Base-by-base conservation (phyloP, 2,329 filamentous ascomycete genomes). In the Calonectria pseudoturangicola region DNA sequence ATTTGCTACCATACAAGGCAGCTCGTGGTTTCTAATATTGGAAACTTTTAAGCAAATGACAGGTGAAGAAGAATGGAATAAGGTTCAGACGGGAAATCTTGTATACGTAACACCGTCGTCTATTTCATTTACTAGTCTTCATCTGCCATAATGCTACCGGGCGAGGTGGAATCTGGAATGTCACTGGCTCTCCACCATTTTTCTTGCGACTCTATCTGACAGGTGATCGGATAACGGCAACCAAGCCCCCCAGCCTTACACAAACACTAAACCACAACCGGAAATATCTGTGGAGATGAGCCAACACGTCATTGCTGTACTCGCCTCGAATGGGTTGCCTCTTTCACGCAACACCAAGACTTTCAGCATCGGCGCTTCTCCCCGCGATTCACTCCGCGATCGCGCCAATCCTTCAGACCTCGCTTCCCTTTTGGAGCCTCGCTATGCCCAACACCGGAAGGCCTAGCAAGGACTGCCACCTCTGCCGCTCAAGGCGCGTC, bases 401-500 rank as follows among this genome's bases (percentile, higher is more conserved):
- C 41, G 48, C 58, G 58, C 45, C 18, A 43, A 64, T 15, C 43
- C 25, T 18, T 9, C 54, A 30, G 30, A 47, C 48, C 50, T 25
- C 54, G 27, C 4, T 18, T 28, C 62, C 43, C 58, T 25, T 63
- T 47, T 70, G 51, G 54, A 36, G 43, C 39, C 62, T 63, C 50
- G 48, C 47, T 65, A 86, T 86, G 85, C 85, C 85, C 39, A 86
- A 86, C 77, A 85, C 81, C 28, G 85, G 85, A 39, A 82, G 80
- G 72, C 85, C 84, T 25, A 86, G 85, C 73, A 80, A 80, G 58
- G 84, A 86, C 76, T 86, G 85, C 68, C 84, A 86, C 64, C 80
- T 86, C 47, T 86, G 85, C 73, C 84, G 85, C 41, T 75, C 79
- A 48, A 79, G 85, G 60, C 83, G 85, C 47, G 85, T 86, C 74